Conservation (phyloP, 257 asterid genomes). For the Avicennia marina region DNA sequence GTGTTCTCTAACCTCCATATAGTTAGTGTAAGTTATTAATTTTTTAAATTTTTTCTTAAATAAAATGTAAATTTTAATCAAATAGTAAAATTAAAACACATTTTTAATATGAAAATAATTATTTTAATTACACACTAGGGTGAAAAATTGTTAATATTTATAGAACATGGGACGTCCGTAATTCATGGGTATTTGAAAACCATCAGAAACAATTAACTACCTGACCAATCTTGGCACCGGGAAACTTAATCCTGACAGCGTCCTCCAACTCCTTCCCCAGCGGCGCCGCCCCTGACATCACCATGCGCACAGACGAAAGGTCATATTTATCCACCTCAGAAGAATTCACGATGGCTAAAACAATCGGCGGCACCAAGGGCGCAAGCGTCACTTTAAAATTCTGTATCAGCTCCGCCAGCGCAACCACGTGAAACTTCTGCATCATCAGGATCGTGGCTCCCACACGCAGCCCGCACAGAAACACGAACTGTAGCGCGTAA, state of each 20-base stretch:
- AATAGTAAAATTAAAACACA: no score
- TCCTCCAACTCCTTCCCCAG: constrained; percentile 93
- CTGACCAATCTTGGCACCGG: constrained; percentile 85
- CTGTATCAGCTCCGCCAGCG: constrained; percentile 64
- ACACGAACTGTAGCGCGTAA: constrained; percentile 64
- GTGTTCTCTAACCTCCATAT: no score
- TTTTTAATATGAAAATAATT: no score
- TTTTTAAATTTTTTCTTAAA: no score
- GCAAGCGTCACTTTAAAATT: constrained; percentile 72
- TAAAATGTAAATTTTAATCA: no score
- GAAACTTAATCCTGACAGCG: constrained; percentile 63
- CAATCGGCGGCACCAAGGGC: constrained; percentile 92
- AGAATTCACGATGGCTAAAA: constrained; percentile 67
- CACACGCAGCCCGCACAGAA: constrained; percentile 83
- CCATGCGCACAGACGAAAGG: constrained; percentile 71
- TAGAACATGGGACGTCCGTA: no score
- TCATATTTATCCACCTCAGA: constrained; percentile 69
- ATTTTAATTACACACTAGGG: no score
- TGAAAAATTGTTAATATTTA: no score
- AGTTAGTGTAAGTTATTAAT: no score
- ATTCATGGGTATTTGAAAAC: no score
- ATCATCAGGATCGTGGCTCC: constrained; percentile 78
- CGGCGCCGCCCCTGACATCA: constrained; percentile 96
- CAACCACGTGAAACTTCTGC: constrained; percentile 73
- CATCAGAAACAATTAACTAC: constrained; percentile 26